These are phyloP conservation scores for Naganishia onofrii DNA, from an alignment of 768 basidiomycete genomes.

Conservation along the genomic window DNA sequence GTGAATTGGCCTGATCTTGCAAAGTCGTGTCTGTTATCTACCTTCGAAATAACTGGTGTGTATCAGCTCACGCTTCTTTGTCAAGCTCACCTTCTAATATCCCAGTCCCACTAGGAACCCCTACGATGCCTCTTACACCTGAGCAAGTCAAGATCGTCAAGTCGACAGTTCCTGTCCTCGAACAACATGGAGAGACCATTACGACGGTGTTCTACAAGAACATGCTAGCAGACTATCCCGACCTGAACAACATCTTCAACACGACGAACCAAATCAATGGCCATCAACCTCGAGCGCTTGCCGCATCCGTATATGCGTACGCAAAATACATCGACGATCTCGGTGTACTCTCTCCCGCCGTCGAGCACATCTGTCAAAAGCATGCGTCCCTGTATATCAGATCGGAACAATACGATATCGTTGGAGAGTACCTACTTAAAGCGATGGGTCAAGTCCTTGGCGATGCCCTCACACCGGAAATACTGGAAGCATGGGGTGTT, in stretches of 20 bases:
- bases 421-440: conserved; percentile 37
- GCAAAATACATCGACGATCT: conserved; percentile 39
- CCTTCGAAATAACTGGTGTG: not conserved
- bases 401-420: conserved; percentile 37
- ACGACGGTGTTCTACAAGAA: conserved; percentile 31
- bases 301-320: conserved; percentile 38
- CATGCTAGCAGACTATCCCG: conserved; percentile 24
- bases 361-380: conserved; percentile 37
- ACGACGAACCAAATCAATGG: conserved; percentile 26
- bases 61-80: not conserved
- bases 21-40: not conserved
- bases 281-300: conserved; percentile 37
- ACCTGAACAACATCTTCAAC: conserved; percentile 33
- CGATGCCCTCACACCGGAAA: conserved; percentile 35
- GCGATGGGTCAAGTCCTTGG: conserved; percentile 38
- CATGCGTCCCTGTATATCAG: conserved; percentile 38
- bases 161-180: conserved; percentile 29
- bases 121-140: conserved; percentile 26
- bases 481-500: conserved; percentile 37
- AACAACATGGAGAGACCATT: conserved; percentile 30
- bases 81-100: not conserved
- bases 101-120: not conserved
- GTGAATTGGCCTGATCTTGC: not conserved
- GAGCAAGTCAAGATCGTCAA: conserved; percentile 30
- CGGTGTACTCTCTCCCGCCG: conserved; percentile 33